A percentile compares a stretch with the other conserved stretches of the same genome.
Conservation (phyloP, 768 basidiomycete genomes). For the Tylopilus rubrobrunneus region DNA sequence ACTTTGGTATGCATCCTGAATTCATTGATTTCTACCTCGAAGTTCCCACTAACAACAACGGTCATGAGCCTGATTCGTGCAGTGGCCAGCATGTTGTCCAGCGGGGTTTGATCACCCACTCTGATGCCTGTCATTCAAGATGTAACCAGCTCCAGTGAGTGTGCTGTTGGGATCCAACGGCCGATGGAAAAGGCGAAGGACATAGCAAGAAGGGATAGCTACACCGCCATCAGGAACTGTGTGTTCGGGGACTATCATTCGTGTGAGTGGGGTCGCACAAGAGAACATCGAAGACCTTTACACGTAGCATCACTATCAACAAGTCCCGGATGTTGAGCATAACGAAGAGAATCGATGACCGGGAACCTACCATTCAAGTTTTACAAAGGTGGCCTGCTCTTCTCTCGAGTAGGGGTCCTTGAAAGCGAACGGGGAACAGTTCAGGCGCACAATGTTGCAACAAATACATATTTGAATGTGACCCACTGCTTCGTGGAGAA, state of each 20-base stretch:
- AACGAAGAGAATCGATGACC: not conserved
- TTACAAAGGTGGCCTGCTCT: conserved; percentile 48
- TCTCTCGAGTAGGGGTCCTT: conserved; percentile 63
- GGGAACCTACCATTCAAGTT: conserved; percentile 49
- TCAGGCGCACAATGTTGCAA: not conserved
- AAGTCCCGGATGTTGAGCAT: not conserved
- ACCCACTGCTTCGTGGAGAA: conserved; percentile 53
- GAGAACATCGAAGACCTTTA: conserved; percentile 30
- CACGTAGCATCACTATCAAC: conserved; percentile 47
- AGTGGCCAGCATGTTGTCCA: conserved; percentile 40
- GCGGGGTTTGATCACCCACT: conserved; percentile 37
- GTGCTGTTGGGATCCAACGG: conserved; percentile 25
- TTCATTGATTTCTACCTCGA: conserved; percentile 12
- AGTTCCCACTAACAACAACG: too few relatives aligned
- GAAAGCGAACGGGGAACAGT: conserved; percentile 38
- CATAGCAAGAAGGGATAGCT: conserved; percentile 52
- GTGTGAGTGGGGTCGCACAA: not conserved
- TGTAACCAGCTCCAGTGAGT: conserved; percentile 37
- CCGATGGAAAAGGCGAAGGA: conserved; percentile 50
- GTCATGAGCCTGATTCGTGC: conserved; percentile 27
- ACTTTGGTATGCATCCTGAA: conserved; percentile 14
- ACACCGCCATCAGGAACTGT: conserved; percentile 33
- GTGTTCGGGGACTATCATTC: conserved; percentile 48
- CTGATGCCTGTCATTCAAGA: conserved; percentile 54
- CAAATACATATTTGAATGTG: not conserved